phyloP scores from a whole-genome alignment of 306 rosid genomes.

The Prosopis cineraria region DNA sequence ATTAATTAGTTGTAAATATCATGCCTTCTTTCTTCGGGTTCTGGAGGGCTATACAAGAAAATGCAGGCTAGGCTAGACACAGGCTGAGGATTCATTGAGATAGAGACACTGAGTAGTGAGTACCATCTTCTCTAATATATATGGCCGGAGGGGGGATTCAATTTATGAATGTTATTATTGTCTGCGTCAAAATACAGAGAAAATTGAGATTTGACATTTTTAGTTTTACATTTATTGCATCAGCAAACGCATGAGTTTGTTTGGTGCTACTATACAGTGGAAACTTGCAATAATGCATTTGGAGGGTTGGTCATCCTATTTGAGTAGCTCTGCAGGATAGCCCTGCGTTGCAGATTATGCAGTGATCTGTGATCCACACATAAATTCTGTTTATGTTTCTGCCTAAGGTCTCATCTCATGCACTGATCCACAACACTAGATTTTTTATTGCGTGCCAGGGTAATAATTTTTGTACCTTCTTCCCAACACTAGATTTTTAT shows the following conservation, averaged over 20 bases:
- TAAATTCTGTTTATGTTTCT: neutral
- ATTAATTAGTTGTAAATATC: constrained; percentile 32
- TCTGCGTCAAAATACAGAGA: neutral
- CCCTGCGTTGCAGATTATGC: neutral
- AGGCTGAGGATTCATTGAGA: constrained; percentile 4
- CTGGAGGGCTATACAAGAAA: constrained; percentile 22
- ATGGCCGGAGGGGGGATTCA: too few relatives aligned
- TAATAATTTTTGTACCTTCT: too few relatives aligned
- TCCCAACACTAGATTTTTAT: too few relatives aligned
- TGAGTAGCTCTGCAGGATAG: neutral
- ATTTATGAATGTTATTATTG: neutral
- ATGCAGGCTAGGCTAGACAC: constrained; percentile 11
- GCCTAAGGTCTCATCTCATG: neutral
- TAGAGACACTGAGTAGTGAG: neutral
- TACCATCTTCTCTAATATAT: constrained; percentile 16
- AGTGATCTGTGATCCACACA: neutral
- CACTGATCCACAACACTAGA: neutral
- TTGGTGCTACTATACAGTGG: constrained; percentile 3
- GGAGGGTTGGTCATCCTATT: neutral
- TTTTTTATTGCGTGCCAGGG: too few relatives aligned
- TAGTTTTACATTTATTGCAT: constrained; percentile 14
- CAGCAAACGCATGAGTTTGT: constrained; percentile 1
- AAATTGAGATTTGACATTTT: constrained; percentile 7
- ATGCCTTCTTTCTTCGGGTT: constrained; percentile 11
- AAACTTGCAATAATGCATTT: neutral